Conservation (phyloP, 495 filamentous ascomycete species). For the Chaetomidium leptoderma region DNA sequence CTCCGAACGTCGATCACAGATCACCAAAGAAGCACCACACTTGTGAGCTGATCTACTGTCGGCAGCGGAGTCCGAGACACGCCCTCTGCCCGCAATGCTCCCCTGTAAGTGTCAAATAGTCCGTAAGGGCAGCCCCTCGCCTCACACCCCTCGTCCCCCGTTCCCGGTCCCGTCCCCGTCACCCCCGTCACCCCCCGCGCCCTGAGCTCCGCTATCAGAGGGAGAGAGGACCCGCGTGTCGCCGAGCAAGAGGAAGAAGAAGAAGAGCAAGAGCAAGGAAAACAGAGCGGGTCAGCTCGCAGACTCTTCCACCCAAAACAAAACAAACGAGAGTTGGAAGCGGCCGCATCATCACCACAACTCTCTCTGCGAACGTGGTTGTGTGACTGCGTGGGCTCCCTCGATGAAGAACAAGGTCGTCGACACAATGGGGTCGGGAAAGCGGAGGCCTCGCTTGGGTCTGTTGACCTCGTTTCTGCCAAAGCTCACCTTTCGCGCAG, state of each 20-base stretch:
- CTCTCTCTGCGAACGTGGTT: background rate
- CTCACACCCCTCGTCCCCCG: no score
- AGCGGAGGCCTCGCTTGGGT: slow-evolving; percentile 17
- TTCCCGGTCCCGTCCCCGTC: no score
- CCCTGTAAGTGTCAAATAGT: slow-evolving; percentile 27
- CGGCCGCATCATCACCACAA: background rate
- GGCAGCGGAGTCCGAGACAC: slow-evolving; percentile 14
- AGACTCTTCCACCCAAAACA: background rate
- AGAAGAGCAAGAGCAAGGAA: background rate
- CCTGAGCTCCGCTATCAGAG: slow-evolving; percentile 3
- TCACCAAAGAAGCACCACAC: slow-evolving; percentile 4
- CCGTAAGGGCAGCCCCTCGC: slow-evolving; percentile 16
- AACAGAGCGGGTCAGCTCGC: background rate
- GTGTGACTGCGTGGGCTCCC: background rate
- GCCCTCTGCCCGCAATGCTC: slow-evolving; percentile 18
- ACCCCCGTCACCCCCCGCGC: slow-evolving; percentile 6
- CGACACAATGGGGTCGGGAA: slow-evolving; percentile 9
- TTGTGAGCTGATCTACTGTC: background rate
- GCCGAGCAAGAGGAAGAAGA: background rate
- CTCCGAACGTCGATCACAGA: slow-evolving; percentile 13
- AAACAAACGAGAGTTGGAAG: background rate
- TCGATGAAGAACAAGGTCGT: background rate
- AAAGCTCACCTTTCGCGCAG: slow-evolving; percentile 22
- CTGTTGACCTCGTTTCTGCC: slow-evolving; percentile 18
- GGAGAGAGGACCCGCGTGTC: background rate